Evolutionary conservation across 2,329 filamentous ascomycete species (phyloP), one percentile per base, ranked within the genome.

Genomic region (Ascochyta koolunga): DNA sequence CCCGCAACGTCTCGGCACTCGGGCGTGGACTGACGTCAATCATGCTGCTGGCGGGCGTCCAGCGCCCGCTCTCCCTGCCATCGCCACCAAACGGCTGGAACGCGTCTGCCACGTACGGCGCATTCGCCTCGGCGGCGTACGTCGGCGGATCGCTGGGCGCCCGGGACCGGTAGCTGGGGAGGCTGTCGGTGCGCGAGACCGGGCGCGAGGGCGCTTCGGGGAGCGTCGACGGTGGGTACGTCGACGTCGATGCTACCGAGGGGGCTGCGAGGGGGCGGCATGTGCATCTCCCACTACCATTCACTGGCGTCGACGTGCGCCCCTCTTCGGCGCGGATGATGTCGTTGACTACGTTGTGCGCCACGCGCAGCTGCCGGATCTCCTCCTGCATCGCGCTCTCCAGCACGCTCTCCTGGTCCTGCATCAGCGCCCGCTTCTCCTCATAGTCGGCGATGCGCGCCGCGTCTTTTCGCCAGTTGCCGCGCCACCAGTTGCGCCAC

Each of bases 311-410:
- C 16, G 38, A 32, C 22, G 50, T 53, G n/a, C 71, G 63, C 54
- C 74, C 69, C 68, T 76, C 67, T 62, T 71, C 66, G 8, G 77
- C 77, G 24, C 72, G 66, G 25, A 82, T 74, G 9, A 83, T 68
- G 36, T 79, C 75, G 36, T 78, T 77, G 1, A 85, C 82, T 22
- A 83, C 79, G 44, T 81, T 78, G 42, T 83, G 80, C 0, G 82
- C 82, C 16, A 78, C 74, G 27, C 81, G 73, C 18, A 86, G 70
- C 41, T 80, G 78, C 13, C 79, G 69, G 32, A 86, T 83, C 54
- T 76, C 73, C 41, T 72, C 70, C 54, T 75, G 73, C 72, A 76
- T 75, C 1, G 69, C 72, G 4, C 77, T 74, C 42, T 80, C 79
- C 4, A 78, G 69, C n/a, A 78, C 65, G 22, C 64, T 67, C 44